These are phyloP conservation scores for Fonsecaea monophora DNA, from an alignment of 2,329 filamentous ascomycete species.

Conservation along the genomic window DNA sequence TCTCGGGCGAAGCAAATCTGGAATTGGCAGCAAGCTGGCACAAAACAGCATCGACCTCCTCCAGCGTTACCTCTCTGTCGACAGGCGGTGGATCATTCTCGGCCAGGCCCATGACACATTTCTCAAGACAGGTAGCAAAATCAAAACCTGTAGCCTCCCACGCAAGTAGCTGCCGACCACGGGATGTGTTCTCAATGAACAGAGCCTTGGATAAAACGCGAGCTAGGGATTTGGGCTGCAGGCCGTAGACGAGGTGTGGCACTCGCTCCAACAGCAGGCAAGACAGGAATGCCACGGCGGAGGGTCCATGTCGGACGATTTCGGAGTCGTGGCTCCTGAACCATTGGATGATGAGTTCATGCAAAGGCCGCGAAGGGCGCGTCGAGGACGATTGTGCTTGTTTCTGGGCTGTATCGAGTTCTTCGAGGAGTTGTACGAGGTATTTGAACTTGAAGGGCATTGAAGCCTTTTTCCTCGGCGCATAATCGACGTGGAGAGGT, in stretches of 20 bases:
- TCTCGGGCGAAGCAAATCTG: slow-evolving; percentile 71
- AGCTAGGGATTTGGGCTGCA: slow-evolving; percentile 68
- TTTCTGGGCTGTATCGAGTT: slow-evolving; percentile 61
- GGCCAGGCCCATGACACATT: slow-evolving; percentile 64
- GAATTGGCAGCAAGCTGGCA: slow-evolving; percentile 71
- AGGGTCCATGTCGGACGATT: slow-evolving; percentile 64
- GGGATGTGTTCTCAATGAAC: slow-evolving; percentile 64
- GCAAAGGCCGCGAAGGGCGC: slow-evolving; percentile 45
- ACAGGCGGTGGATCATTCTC: slow-evolving; percentile 51
- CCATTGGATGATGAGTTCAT: slow-evolving; percentile 67
- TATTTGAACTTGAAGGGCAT: slow-evolving; percentile 66
- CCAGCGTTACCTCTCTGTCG: slow-evolving; percentile 64
- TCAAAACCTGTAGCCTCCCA: slow-evolving; percentile 71
- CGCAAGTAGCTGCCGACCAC: slow-evolving; percentile 66
- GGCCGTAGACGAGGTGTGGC: slow-evolving; percentile 76
- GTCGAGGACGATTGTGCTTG: slow-evolving; percentile 45
- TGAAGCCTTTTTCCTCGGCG: background rate
- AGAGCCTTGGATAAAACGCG: slow-evolving; percentile 72
- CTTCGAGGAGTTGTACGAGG: slow-evolving; percentile 76
- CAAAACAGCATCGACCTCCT: slow-evolving; percentile 74
- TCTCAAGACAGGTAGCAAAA: slow-evolving; percentile 73
- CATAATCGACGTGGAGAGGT: background rate
- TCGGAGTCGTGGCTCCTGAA: slow-evolving; percentile 67
- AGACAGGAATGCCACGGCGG: slow-evolving; percentile 72
- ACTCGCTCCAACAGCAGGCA: slow-evolving; percentile 77